Conservation (phyloP, 2,329 filamentous ascomycete species). For the Colletotrichum sp. region DNA sequence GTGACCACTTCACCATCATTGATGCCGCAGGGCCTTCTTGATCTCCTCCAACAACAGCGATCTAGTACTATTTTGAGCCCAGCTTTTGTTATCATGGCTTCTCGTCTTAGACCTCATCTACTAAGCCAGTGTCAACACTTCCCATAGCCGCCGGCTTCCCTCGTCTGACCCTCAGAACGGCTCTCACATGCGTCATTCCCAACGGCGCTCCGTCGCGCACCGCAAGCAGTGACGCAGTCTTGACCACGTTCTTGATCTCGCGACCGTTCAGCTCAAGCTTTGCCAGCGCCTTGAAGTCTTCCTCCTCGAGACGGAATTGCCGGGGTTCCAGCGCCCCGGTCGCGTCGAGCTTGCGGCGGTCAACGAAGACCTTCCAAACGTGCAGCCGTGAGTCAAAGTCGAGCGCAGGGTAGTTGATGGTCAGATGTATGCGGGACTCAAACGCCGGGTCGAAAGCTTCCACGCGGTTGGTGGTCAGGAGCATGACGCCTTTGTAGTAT, state of each 20-base stretch:
- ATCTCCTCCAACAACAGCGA: not conserved
- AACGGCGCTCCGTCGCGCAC: not conserved
- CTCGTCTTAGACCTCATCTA: rapidly evolving
- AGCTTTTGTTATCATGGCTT: not conserved
- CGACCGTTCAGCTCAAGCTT: not conserved
- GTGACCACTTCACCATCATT: rapidly evolving
- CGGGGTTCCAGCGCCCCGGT: not conserved
- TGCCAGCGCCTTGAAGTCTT: not conserved
- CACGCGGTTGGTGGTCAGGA: not conserved
- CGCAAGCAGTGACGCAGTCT: not conserved
- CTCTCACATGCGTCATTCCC: not conserved
- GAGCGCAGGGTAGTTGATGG: not conserved
- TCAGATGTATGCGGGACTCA: not conserved
- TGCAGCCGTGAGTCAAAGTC: not conserved
- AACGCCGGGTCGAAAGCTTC: not conserved
- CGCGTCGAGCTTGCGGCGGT: not conserved
- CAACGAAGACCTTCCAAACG: not conserved
- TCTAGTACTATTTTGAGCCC: not conserved
- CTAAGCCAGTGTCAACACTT: rapidly evolving
- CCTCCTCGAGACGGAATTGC: not conserved
- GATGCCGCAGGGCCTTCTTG: rapidly evolving
- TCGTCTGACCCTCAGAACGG: not conserved
- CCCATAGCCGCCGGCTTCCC: not conserved
- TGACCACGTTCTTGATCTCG: not conserved
- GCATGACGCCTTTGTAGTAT: not conserved